Percentiles rank a stretch among this genome's conserved stretches.
Conservation (phyloP, 192 early-diverging fungal genomes). For the Coemansia sp. region DNA sequence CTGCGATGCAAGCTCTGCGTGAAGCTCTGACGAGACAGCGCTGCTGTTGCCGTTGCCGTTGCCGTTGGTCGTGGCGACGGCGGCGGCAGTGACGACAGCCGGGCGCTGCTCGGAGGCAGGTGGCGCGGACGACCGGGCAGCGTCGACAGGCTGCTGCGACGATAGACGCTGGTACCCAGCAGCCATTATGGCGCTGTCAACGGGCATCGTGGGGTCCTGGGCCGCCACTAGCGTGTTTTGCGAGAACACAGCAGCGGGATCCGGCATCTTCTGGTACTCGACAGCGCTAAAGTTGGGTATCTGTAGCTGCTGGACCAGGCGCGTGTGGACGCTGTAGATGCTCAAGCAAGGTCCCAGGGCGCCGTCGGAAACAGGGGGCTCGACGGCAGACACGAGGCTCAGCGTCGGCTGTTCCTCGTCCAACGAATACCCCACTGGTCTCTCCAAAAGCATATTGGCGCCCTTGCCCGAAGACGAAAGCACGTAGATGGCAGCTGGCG, state of each 20-base stretch:
- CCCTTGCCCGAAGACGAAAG: conserved; percentile 22
- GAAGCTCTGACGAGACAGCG: conserved; percentile 4
- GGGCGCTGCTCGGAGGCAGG: neutral
- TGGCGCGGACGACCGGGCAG: neutral
- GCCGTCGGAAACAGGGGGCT: conserved; percentile 11
- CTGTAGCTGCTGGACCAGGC: conserved; percentile 47
- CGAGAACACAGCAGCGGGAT: conserved; percentile 30
- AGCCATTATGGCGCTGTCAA: neutral
- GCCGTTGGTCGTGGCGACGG: no score
- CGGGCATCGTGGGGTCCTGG: neutral
- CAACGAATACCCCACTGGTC: conserved; percentile 26
- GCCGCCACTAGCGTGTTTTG: neutral
- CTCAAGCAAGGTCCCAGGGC: conserved; percentile 16
- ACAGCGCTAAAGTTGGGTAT: conserved; percentile 18
- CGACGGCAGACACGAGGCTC: conserved; percentile 30
- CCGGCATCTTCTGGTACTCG: conserved; percentile 18
- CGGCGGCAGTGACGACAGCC: no score
- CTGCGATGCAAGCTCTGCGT: conserved; percentile 12
- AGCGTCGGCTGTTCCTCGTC: conserved; percentile 36
- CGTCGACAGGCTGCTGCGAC: conserved; percentile 1
- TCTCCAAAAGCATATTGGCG: conserved; percentile 23
- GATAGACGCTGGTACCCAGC: conserved; percentile 10
- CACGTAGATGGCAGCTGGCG: conserved; percentile 32
- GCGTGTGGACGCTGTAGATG: conserved; percentile 45
- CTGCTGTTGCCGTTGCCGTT: neutral